phyloP scores from a whole-genome alignment of 176 grass and related monocot genomes.

The Rhynchospora breviuscula region DNA sequence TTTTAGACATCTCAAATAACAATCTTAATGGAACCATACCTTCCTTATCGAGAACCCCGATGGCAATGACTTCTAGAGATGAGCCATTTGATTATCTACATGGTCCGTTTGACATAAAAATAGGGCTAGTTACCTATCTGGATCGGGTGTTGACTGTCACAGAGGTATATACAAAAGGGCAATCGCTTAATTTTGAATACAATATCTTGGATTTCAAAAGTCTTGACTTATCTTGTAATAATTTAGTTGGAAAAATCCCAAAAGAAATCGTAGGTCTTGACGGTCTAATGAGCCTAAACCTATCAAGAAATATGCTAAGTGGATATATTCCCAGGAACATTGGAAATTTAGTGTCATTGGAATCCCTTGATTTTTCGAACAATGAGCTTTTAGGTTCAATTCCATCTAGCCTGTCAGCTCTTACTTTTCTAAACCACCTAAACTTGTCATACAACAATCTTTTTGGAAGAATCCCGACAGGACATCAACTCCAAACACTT shows the following conservation, averaged over 20 bases:
- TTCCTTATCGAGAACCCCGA: not conserved
- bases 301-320: slow-evolving; percentile 5
- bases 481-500: slow-evolving; percentile 15
- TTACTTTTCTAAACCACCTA: slow-evolving; percentile 7
- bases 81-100: not conserved
- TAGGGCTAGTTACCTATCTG: not conserved
- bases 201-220: not conserved
- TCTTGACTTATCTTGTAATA: not conserved
- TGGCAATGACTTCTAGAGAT: not conserved
- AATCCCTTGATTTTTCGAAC: slow-evolving; percentile 22
- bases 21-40: not conserved
- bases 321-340: not conserved
- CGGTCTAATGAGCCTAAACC: not conserved
- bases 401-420: not conserved
- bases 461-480: slow-evolving; percentile 26
- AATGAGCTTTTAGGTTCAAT: slow-evolving; percentile 23
- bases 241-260: not conserved
- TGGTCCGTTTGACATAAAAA: not conserved
- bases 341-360: not conserved
- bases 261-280: not conserved
- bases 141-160: not conserved
- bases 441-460: slow-evolving; percentile 36
- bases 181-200: not conserved
- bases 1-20: not conserved
- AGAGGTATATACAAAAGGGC: slow-evolving; percentile 18